Evolutionary conservation across 345 rosid species (phyloP).

Genomic region (Sisymbrium altissimum): DNA sequence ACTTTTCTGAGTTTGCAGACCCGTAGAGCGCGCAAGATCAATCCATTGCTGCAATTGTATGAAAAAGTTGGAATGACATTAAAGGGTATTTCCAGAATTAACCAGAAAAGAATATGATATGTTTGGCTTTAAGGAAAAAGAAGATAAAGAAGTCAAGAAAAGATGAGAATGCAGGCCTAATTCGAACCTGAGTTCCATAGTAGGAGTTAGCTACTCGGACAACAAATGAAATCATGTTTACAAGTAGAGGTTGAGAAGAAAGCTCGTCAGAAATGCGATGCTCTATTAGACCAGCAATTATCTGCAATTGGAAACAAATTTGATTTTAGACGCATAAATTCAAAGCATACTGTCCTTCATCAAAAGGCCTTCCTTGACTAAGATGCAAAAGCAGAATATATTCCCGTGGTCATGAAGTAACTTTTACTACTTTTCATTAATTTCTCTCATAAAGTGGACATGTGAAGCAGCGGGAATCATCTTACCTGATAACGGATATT

Average conservation of each 20-base stretch:
- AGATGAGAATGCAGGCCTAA: conserved; percentile 12
- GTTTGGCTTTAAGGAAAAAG: neutral
- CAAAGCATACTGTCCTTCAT: neutral
- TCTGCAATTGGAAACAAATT: conserved; percentile 45
- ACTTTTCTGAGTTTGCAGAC: conserved; percentile 63
- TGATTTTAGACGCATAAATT: conserved; percentile 10
- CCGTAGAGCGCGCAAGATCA: conserved; percentile 85
- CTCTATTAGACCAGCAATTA: conserved; percentile 87
- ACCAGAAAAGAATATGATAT: neutral
- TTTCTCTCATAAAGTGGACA: neutral
- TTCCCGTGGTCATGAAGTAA: neutral
- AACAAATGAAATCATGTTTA: conserved; percentile 77
- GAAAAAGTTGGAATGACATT: neutral
- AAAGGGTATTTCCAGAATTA: neutral
- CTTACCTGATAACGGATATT: conserved; percentile 91
- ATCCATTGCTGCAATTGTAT: conserved; percentile 79
- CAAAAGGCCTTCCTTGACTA: conserved; percentile 7
- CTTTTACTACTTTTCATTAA: neutral
- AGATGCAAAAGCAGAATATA: conserved; percentile 6
- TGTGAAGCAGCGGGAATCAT: neutral
- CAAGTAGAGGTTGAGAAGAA: conserved; percentile 72
- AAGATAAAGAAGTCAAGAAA: neutral
- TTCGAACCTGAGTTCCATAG: conserved; percentile 92
- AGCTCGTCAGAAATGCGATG: conserved; percentile 77
- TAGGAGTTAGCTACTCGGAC: conserved; percentile 80